A percentile compares a stretch with the other conserved stretches of the same genome.
Conservation (phyloP, 371 early-diverging fungal genomes). For the Smittium culicis region DNA sequence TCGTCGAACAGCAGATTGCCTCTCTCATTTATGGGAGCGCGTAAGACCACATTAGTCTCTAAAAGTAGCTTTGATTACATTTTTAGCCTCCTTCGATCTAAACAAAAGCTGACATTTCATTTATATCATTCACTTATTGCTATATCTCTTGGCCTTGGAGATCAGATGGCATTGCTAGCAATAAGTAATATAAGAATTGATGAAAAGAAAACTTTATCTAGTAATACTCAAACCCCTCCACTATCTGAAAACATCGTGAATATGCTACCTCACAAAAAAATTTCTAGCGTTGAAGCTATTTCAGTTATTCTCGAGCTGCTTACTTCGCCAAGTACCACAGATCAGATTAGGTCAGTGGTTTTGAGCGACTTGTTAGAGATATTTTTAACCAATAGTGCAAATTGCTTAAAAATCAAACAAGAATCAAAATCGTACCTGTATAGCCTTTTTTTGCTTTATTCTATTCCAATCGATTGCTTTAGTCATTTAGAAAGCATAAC, state of each 20-base stretch:
- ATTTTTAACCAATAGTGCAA: not conserved
- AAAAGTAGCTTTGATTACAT: conserved; percentile 12
- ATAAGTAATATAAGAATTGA: conserved; percentile 20
- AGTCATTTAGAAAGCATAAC: not conserved
- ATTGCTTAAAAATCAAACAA: not conserved
- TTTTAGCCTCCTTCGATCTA: conserved; percentile 18
- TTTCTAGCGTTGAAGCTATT: conserved; percentile 18
- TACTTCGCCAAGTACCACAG: not conserved
- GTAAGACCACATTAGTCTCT: conserved; percentile 11
- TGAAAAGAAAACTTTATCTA: too few relatives aligned
- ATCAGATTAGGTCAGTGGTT: not conserved
- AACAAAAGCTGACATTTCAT: conserved; percentile 19
- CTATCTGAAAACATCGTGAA: not conserved
- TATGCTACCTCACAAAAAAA: conserved; percentile 2
- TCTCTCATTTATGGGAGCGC: conserved; percentile 15
- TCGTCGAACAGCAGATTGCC: conserved; percentile 24
- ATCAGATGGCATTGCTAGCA: conserved; percentile 23
- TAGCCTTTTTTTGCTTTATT: not conserved
- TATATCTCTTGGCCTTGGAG: conserved; percentile 14
- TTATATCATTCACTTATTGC: conserved; percentile 19
- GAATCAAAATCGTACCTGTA: not conserved
- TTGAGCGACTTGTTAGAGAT: not conserved
- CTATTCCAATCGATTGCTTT: not conserved
- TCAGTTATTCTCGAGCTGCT: conserved; percentile 17
- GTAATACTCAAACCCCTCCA: too few relatives aligned